Percentiles rank a stretch among this genome's conserved stretches.
Conservation (phyloP, 805 yeast species). For the Blastobotrys terrestris region DNA sequence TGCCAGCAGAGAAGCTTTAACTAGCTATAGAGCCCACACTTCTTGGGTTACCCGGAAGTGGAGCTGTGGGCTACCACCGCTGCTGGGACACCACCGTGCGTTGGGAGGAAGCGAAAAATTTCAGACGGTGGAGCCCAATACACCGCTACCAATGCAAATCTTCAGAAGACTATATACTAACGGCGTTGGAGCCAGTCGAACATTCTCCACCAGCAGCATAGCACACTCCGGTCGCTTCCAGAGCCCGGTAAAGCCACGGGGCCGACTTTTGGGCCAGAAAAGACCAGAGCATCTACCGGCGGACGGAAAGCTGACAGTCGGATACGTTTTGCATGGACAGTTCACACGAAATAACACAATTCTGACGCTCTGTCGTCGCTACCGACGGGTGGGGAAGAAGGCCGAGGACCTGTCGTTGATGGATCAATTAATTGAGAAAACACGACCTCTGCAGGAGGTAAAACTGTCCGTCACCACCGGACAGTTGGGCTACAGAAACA, state of each 20-base stretch:
- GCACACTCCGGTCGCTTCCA: background rate
- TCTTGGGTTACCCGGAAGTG: background rate
- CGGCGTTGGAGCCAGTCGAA: background rate
- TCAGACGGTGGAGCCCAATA: background rate
- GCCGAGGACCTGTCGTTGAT: slow-evolving; percentile 42
- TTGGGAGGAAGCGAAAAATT: background rate
- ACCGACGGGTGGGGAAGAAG: slow-evolving; percentile 32
- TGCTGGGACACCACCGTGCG: too few relatives aligned
- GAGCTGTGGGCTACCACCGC: too few relatives aligned
- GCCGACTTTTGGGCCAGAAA: background rate
- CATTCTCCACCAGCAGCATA: background rate
- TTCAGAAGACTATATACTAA: background rate
- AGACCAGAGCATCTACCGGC: slow-evolving; percentile 7
- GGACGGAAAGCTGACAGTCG: slow-evolving; percentile 34
- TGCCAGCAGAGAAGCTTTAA: too few relatives aligned
- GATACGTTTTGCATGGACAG: slow-evolving; percentile 67
- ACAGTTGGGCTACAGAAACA: slow-evolving; percentile 78
- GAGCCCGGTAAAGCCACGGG: background rate
- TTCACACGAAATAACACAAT: slow-evolving; percentile 82
- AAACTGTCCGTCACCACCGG: slow-evolving; percentile 72
- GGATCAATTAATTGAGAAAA: slow-evolving; percentile 55
- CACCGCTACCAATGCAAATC: background rate
- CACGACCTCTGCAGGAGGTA: slow-evolving; percentile 73
- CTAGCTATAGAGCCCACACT: too few relatives aligned
- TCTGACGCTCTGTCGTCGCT: slow-evolving; percentile 57